These are phyloP conservation scores for Boletus reticulatus DNA, from an alignment of 768 basidiomycete species.

Conservation along the genomic window DNA sequence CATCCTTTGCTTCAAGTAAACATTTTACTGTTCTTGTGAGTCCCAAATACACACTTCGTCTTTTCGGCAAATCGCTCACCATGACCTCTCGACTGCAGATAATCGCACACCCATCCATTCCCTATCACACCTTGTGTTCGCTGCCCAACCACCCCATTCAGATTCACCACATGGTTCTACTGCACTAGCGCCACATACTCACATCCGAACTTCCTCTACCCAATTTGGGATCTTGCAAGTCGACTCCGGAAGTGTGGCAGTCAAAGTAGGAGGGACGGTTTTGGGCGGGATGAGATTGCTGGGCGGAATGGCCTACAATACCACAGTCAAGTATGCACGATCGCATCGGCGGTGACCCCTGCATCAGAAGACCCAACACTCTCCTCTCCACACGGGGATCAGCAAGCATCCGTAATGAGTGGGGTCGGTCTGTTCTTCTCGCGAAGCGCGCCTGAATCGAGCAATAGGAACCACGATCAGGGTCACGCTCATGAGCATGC, in stretches of 20 bases:
- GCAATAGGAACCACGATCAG: slow-evolving; percentile 10
- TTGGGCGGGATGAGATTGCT: slow-evolving; percentile 65
- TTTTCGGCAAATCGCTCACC: neutral
- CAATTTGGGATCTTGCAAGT: slow-evolving; percentile 40
- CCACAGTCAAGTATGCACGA: slow-evolving; percentile 42
- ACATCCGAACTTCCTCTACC: slow-evolving; percentile 20
- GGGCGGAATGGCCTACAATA: slow-evolving; percentile 58
- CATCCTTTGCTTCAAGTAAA: neutral
- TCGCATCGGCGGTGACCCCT: slow-evolving; percentile 4
- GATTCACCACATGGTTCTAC: slow-evolving; percentile 19
- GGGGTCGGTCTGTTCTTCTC: slow-evolving; percentile 50
- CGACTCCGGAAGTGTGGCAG: slow-evolving; percentile 52
- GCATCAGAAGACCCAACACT: slow-evolving; percentile 9
- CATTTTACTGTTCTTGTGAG: slow-evolving; percentile 27
- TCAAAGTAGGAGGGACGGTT: slow-evolving; percentile 60
- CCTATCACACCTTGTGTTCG: slow-evolving; percentile 62
- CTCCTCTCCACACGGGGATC: slow-evolving; percentile 23
- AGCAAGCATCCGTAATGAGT: slow-evolving; percentile 21
- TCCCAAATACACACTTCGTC: slow-evolving; percentile 17
- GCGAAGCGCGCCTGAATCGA: slow-evolving; percentile 55
- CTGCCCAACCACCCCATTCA: slow-evolving; percentile 35
- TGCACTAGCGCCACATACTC: slow-evolving; percentile 20
- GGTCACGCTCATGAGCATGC: slow-evolving; percentile 7
- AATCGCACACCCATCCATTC: slow-evolving; percentile 48
- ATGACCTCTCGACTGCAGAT: slow-evolving; percentile 13